Evolutionary conservation across 768 basidiomycete genomes (phyloP).

Genomic region (Lepiota subincarnata): DNA sequence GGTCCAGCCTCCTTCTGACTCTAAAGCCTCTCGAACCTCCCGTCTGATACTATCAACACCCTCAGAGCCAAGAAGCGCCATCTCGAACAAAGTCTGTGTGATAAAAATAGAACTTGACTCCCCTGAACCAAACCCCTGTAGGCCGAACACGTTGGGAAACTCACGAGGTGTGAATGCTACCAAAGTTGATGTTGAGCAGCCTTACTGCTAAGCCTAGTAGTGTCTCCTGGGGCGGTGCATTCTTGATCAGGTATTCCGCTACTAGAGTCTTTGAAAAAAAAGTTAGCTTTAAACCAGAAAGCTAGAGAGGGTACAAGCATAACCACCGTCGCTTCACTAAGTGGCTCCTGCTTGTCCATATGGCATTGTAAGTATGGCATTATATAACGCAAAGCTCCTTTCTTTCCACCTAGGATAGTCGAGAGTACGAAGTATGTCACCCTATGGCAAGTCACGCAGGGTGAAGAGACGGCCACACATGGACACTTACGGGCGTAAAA

Average conservation of each 20-base stretch:
- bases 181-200: constrained; percentile 36
- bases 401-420: constrained; percentile 30
- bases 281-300: background rate
- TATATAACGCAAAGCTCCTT: constrained; percentile 23
- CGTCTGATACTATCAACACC: constrained; percentile 28
- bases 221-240: constrained; percentile 26
- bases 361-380: constrained; percentile 26
- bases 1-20: constrained; percentile 33
- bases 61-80: constrained; percentile 24
- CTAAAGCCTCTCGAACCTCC: constrained; percentile 29
- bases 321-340: constrained; percentile 25
- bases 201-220: constrained; percentile 30
- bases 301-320: background rate
- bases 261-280: constrained; percentile 18
- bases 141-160: constrained; percentile 7
- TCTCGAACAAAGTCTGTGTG: constrained; percentile 31
- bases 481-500: constrained; percentile 26
- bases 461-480: background rate
- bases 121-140: background rate
- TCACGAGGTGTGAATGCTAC: constrained; percentile 36
- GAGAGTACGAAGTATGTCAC: constrained; percentile 29
- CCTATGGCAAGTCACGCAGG: constrained; percentile 14
- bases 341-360: constrained; percentile 19
- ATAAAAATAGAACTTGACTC: constrained; percentile 31
- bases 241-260: constrained; percentile 26